A percentile compares a stretch with the other conserved stretches of the same genome.
Conservation (phyloP, 768 basidiomycete genomes). For the Sporobolomyces phaffii region DNA sequence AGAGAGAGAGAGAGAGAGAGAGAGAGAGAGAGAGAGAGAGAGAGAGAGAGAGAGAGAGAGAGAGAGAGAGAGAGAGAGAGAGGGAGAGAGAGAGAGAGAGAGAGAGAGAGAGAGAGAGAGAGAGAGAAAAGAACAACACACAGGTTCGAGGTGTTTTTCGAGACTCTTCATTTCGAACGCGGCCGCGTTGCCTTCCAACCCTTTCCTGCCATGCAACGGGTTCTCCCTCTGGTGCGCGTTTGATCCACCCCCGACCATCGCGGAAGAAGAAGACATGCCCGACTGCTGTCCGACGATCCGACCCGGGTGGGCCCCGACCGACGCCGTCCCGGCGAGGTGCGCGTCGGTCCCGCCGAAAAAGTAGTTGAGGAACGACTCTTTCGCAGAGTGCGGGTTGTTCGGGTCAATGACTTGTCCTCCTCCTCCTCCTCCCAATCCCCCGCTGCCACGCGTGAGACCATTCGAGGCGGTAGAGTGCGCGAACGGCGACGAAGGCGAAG, state of each 20-base stretch:
- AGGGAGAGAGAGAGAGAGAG: no score
- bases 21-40: no score
- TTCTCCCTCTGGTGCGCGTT: constrained; percentile 24
- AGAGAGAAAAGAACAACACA: constrained; percentile 54
- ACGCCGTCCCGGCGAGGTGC: background rate
- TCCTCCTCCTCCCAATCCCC: constrained; percentile 10
- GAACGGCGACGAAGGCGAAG: constrained; percentile 37
- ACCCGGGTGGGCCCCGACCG: constrained; percentile 1
- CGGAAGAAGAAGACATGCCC: background rate
- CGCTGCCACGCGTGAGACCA: no score
- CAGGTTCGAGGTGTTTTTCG: constrained; percentile 94
- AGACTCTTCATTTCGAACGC: constrained; percentile 98
- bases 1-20: no score
- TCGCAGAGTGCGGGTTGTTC: constrained; percentile 50
- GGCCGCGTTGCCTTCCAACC: constrained; percentile 68
- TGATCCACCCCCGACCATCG: background rate
- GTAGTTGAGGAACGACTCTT: constrained; percentile 92
- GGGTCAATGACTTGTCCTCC: background rate
- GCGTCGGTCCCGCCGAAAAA: constrained; percentile 79
- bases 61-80: no score
- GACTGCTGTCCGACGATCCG: background rate
- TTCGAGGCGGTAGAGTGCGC: constrained; percentile 43
- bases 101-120: no score
- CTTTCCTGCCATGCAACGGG: constrained; percentile 47
- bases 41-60: no score